phyloP scores from a whole-genome alignment of 352 stramenopile species.

The Phytophthora parvispora region DNA sequence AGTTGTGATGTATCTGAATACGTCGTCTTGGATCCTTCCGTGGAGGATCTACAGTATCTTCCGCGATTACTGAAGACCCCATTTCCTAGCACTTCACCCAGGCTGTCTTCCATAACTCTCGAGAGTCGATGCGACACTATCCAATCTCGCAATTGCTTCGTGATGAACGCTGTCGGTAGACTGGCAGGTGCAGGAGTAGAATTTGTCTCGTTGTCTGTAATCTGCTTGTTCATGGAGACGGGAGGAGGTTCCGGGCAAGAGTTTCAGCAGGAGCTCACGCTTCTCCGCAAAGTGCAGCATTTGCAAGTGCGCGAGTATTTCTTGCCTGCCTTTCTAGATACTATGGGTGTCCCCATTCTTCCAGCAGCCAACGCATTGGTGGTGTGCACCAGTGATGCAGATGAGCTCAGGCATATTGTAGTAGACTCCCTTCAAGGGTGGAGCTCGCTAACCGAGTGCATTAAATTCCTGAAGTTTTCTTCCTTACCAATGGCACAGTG shows the following conservation, averaged over 20 bases:
- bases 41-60: conserved; percentile 16
- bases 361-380: conserved; percentile 1
- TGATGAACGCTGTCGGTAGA: conserved; percentile 29
- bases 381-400: background rate
- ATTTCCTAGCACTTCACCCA: conserved; percentile 2
- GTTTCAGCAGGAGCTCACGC: conserved; percentile 34
- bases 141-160: conserved; percentile 10
- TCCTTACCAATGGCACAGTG: conserved; percentile 23
- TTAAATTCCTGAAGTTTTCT: conserved; percentile 24
- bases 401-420: conserved; percentile 28
- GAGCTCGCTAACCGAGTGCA: conserved; percentile 30
- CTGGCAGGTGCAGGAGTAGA: background rate
- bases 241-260: background rate
- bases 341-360: conserved; percentile 25
- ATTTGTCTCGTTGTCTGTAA: conserved; percentile 17
- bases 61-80: conserved; percentile 24
- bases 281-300: conserved; percentile 35
- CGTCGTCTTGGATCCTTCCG: background rate
- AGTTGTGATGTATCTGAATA: background rate
- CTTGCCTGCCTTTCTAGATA: conserved; percentile 17
- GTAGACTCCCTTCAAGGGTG: conserved; percentile 44
- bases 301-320: conserved; percentile 31
- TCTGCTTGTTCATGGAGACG: conserved; percentile 18
- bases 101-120: conserved; percentile 16
- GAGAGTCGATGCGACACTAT: conserved; percentile 13